Conservation (phyloP, 2,329 filamentous ascomycete species). For the Epichloe baconii region DNA sequence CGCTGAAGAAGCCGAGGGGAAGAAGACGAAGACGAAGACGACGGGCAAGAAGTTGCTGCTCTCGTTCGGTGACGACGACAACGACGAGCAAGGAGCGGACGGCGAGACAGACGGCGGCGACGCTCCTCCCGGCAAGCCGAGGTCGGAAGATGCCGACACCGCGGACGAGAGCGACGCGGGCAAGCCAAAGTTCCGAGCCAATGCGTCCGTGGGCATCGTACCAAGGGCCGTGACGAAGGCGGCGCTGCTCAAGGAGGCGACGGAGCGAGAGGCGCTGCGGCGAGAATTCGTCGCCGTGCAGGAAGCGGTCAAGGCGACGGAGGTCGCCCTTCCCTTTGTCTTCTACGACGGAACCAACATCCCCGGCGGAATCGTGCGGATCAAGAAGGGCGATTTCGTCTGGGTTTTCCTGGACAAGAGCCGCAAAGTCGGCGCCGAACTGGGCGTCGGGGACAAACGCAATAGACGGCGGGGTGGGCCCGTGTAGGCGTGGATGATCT, state of each 20-base stretch:
- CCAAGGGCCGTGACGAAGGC: constrained; percentile 62
- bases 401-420: constrained; percentile 92
- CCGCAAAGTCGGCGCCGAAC: constrained; percentile 75
- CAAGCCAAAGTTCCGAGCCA: constrained; percentile 43
- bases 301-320: constrained; percentile 75
- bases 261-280: constrained; percentile 63
- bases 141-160: constrained; percentile 12
- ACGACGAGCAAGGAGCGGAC: constrained; percentile 48
- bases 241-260: constrained; percentile 65
- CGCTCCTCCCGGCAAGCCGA: background rate
- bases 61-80: constrained; percentile 52
- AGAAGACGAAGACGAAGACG: constrained; percentile 31
- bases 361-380: constrained; percentile 67
- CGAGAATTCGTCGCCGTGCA: constrained; percentile 75
- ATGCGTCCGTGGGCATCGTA: constrained; percentile 44
- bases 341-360: constrained; percentile 94
- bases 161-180: constrained; percentile 7
- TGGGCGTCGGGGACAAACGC: constrained; percentile 57
- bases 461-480: constrained; percentile 70
- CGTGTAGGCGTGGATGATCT: constrained; percentile 89
- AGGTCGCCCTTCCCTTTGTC: constrained; percentile 85
- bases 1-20: constrained; percentile 22
- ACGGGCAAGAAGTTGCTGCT: constrained; percentile 36
- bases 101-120: constrained; percentile 16
- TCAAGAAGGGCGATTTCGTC: constrained; percentile 86